Conservation (phyloP, 2,329 filamentous ascomycete genomes). For the Fusarium torulosum region DNA sequence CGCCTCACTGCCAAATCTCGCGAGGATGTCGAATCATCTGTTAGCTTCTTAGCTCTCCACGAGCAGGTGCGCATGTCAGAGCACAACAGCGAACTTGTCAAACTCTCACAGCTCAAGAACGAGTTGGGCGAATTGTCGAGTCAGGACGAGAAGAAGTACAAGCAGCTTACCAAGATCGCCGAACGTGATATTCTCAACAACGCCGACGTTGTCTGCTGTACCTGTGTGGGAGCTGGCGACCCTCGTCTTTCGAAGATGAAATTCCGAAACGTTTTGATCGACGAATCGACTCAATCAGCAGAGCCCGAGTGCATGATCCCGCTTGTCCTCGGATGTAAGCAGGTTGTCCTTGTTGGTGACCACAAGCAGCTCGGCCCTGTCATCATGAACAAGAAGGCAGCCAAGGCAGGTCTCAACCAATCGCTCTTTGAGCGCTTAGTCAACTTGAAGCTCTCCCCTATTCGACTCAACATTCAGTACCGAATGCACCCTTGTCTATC, state of each 20-base stretch:
- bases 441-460: constrained; percentile 88
- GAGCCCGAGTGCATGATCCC: constrained; percentile 99
- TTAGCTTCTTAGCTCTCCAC: constrained; percentile 93
- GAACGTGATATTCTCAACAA: constrained; percentile 96
- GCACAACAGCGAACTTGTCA: constrained; percentile 91
- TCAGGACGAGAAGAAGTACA: constrained; percentile 98
- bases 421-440: constrained; percentile 98
- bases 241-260: constrained; percentile 96
- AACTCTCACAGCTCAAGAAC: constrained; percentile 91
- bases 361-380: constrained; percentile 98
- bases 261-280: constrained; percentile 97
- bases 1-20: constrained; percentile 98
- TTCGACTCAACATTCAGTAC: constrained; percentile 96
- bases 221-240: constrained; percentile 96
- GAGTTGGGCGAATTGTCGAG: constrained; percentile 93
- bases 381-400: constrained; percentile 99
- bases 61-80: constrained; percentile 98
- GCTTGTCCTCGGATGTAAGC: constrained; percentile 95
- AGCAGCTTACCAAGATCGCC: constrained; percentile 91
- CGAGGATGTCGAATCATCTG: constrained; percentile 98
- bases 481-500: constrained; percentile 99
- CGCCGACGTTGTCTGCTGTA: constrained; percentile 98
- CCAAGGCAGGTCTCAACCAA: constrained; percentile 96
- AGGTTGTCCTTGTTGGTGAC: constrained; percentile 97
- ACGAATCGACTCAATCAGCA: constrained; percentile 97